Evolutionary conservation across 345 rosid genomes (phyloP), one percentile per base, ranked within the genome.

Genomic region (Camelina neglecta): DNA sequence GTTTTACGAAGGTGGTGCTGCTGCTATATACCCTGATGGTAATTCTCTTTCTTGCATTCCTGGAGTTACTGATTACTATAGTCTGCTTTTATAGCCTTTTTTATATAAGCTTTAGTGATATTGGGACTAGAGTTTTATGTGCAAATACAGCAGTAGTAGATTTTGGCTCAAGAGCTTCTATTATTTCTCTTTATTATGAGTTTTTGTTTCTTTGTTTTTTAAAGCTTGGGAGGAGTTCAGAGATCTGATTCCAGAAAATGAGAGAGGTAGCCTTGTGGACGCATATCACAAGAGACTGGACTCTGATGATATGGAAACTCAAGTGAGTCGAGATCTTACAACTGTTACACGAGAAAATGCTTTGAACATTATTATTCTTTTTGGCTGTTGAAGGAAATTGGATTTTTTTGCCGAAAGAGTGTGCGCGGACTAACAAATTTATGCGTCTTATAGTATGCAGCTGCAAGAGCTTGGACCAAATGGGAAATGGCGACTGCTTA

Each of bases 401-500:
- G 12, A 39, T 39, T 10, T n/a, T 33, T 39, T 15, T 61, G 62
- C 31, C 15, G 6, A 67, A 33, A 67, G 60, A 67, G 24, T 23
- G 54, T 54, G 31, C 31, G 31, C 31, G 36, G 23, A 36, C 31
- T 74, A 3, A 75, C 33, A 41, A 41, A 44, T n/a, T 11, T 29
- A 3, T n/a, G 20, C 36, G 35, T 85, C 74, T 79, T 59, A 41
- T 75, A 92, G 98, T 86, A 81, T 88, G 96, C 89, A 80, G 97
- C 98, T 72, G 97, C 97, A 48, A 88, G 97, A 83, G 89, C 90
- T 44, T 94, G 98, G 98, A 94, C 97, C 36, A 94, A 78, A 74
- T 94, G 98, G 98, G 98, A 94, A 81, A 89, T 92, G 98, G 87
- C 87, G 96, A 94, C 98, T 68, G 89, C 93, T 41, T 85, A 94